These are phyloP conservation scores for Suillus alpinus DNA, from an alignment of 768 basidiomycete genomes.

Conservation along the genomic window DNA sequence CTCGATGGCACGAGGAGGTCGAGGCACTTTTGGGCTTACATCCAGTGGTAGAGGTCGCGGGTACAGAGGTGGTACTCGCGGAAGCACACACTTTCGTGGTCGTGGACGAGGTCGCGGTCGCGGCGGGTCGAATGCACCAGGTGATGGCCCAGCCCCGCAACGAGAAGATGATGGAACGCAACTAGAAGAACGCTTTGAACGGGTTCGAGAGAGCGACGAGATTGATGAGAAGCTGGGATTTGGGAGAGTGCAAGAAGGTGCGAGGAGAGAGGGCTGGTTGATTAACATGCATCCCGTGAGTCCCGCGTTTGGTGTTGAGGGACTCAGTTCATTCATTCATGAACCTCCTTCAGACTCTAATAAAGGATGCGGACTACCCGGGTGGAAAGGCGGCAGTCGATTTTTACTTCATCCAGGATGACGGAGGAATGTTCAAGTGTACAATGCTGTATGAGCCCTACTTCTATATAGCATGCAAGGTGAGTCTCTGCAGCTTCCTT, in stretches of 20 bases:
- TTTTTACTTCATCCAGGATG: conserved; percentile 96
- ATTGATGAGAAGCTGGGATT: conserved; percentile 95
- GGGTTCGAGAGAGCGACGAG: conserved; percentile 71
- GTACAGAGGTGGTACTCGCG: conserved; percentile 36
- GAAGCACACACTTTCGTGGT: conserved; percentile 39
- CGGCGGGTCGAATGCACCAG: conserved; percentile 33
- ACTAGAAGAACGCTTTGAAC: conserved; percentile 83
- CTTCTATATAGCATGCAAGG: conserved; percentile 91
- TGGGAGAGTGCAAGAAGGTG: conserved; percentile 73
- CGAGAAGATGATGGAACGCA: conserved; percentile 91
- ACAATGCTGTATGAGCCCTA: conserved; percentile 94
- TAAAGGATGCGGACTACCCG: conserved; percentile 83
- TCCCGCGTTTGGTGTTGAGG: conserved; percentile 11
- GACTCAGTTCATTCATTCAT: background rate
- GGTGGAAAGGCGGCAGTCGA: conserved; percentile 90
- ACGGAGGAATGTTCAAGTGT: conserved; percentile 94
- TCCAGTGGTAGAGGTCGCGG: conserved; percentile 41
- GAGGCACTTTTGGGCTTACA: conserved; percentile 55
- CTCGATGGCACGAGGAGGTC: conserved; percentile 43
- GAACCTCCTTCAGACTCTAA: conserved; percentile 55
- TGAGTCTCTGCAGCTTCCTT: conserved; percentile 34
- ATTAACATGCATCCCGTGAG: conserved; percentile 98
- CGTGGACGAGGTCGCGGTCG: conserved; percentile 46
- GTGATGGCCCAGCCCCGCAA: conserved; percentile 51
- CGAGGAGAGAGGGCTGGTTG: conserved; percentile 83